Conservation (phyloP, 768 basidiomycete species). For the Naematelia aurantialba region DNA sequence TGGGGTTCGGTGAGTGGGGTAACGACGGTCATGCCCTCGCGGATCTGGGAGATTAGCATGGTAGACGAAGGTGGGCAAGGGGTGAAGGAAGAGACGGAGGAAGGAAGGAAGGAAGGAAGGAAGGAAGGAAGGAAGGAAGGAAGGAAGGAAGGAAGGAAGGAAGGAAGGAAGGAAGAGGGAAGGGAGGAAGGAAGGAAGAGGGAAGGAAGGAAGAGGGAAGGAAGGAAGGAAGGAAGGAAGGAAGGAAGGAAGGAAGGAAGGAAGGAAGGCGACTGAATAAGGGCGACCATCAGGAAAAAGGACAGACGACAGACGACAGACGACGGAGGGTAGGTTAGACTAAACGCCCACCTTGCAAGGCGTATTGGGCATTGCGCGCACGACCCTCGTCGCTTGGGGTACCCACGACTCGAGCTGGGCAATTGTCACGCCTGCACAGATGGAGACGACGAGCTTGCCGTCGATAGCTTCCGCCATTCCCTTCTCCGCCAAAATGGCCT, state of each 20-base stretch:
- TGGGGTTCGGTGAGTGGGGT: conserved; percentile 64
- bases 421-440: conserved; percentile 94
- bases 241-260: neutral
- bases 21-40: conserved; percentile 97
- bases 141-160: neutral
- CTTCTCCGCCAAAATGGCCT: conserved; percentile 64
- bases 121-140: neutral
- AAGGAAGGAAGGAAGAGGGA: neutral
- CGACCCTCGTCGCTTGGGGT: conserved; percentile 69
- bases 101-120: neutral
- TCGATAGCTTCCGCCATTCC: conserved; percentile 80
- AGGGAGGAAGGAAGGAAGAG: neutral
- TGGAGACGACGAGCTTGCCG: conserved; percentile 90
- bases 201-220: neutral
- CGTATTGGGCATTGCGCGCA: conserved; percentile 98
- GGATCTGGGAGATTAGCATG: conserved; percentile 62
- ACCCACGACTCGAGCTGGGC: conserved; percentile 73
- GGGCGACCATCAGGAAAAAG: too few species aligned
- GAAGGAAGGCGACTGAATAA: too few species aligned
- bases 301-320: too few species aligned
- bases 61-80: too few species aligned
- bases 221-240: neutral
- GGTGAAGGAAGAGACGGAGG: neutral
- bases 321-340: neutral
- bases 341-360: conserved; percentile 71